Evolutionary conservation across 129 eudicot species (phyloP), one percentile per base, ranked within the genome.

Genomic region (Chrysanthemum lavandulifolium): DNA sequence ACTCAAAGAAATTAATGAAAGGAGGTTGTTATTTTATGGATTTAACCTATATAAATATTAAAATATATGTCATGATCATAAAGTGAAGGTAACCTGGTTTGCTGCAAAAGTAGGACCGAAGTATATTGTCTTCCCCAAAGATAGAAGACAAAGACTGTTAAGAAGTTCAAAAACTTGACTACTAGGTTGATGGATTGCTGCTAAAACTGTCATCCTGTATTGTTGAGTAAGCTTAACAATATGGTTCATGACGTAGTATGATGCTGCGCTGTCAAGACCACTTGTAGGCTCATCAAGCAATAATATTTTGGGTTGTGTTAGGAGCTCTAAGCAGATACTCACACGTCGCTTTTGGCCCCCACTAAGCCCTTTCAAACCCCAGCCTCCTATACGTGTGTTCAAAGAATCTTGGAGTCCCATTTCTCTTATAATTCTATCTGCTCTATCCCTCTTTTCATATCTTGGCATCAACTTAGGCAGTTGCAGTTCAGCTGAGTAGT

Each of bases 221-320:
- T 82, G 76, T 8, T 54, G 70, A 5, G 90, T 86, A 13, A 87
- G 85, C 60, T 87, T 76, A 7, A 73, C 84, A 45, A 90, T 90
- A 67, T 73, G 81, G 59, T 77, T 81, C 90, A 87, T 87, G 65
- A 90, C 87, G 75, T 87, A 67, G 67, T 84, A 90, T 1, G 96
- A 84, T 6, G 95, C 81, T 16, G 95, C 97, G 13, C 96, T 90
- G 29, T 90, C 96, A 4, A 90, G 94, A 14, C 96, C 96, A 54
- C 96, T 90, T 8, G 96, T 90, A 9, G 97, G 95, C 76, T 90
- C 97, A 27, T 90, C 97, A 6, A 90, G 89, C 72, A 90, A 85
- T 2, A 90, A 82, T 47, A 87, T 84, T 25, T 77, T 85, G 4
- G 97, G 97, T 21, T 84, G 76, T 29, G 83, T 90, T 33, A 87